phyloP scores from a whole-genome alignment of 371 early-diverging fungal genomes.

The Mucor indicus region DNA sequence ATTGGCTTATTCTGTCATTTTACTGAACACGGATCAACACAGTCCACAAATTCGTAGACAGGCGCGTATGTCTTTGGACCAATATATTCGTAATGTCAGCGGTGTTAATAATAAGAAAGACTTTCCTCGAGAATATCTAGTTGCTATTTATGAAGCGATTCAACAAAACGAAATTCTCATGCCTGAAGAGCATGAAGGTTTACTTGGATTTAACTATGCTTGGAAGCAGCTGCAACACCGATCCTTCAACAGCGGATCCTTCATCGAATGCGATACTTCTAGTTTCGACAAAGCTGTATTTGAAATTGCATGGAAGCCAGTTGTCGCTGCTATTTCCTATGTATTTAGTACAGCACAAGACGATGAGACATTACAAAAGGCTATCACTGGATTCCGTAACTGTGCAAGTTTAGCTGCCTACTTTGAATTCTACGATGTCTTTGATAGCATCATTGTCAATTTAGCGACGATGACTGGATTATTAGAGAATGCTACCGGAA shows the following conservation, averaged over 20 bases:
- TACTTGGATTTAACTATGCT: constrained; percentile 89
- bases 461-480: constrained; percentile 77
- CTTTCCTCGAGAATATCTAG: constrained; percentile 71
- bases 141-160: constrained; percentile 75
- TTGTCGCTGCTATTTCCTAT: constrained; percentile 69
- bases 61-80: constrained; percentile 82
- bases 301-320: constrained; percentile 55
- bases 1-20: constrained; percentile 85
- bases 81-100: constrained; percentile 79
- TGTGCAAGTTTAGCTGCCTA: constrained; percentile 75
- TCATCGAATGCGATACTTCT: constrained; percentile 49
- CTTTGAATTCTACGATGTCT: constrained; percentile 69
- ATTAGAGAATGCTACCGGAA: constrained; percentile 45
- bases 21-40: constrained; percentile 95
- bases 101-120: constrained; percentile 75
- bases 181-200: constrained; percentile 91
- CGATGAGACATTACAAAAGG: constrained; percentile 74
- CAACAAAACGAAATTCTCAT: constrained; percentile 79
- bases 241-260: constrained; percentile 45
- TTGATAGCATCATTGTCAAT: constrained; percentile 76
- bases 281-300: constrained; percentile 69
- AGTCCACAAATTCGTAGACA: constrained; percentile 75
- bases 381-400: constrained; percentile 77
- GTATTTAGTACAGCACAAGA: constrained; percentile 84
- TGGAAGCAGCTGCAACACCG: constrained; percentile 86